These are phyloP conservation scores for Chrysanthemum makinoi DNA, from an alignment of 129 eudicot species.

Conservation along the genomic window DNA sequence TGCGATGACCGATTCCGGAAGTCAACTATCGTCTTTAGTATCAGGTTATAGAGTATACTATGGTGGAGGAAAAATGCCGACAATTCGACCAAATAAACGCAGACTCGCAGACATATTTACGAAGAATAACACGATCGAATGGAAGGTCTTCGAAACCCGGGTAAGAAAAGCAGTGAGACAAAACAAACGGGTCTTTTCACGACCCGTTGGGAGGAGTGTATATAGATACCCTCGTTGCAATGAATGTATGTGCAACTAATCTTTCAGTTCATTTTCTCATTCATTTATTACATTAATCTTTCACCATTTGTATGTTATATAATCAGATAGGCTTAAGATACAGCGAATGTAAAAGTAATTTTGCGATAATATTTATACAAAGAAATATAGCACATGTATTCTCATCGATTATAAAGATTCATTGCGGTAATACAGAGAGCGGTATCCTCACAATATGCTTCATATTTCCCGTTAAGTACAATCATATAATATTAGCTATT, in stretches of 20 bases:
- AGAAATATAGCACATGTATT: slow-evolving; percentile 2
- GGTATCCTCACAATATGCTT: slow-evolving; percentile 80
- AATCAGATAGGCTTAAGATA: slow-evolving; percentile 11
- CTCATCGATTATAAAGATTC: background rate
- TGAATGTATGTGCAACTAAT: slow-evolving; percentile 77
- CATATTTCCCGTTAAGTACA: slow-evolving; percentile 72
- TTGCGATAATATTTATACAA: background rate
- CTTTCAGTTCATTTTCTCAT: slow-evolving; percentile 13
- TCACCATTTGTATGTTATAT: slow-evolving; percentile 26
- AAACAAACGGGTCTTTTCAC: slow-evolving; percentile 76
- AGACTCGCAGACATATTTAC: slow-evolving; percentile 85
- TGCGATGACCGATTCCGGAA: slow-evolving; percentile 98
- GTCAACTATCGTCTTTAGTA: slow-evolving; percentile 86
- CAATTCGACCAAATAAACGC: slow-evolving; percentile 95
- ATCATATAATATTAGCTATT: too few relatives aligned
- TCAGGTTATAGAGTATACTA: slow-evolving; percentile 86
- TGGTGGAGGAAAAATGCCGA: slow-evolving; percentile 96
- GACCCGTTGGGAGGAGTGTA: slow-evolving; percentile 88
- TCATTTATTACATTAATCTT: slow-evolving; percentile 30
- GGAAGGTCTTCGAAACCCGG: slow-evolving; percentile 84
- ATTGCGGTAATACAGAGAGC: slow-evolving; percentile 52
- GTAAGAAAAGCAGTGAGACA: slow-evolving; percentile 91
- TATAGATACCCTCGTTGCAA: slow-evolving; percentile 90
- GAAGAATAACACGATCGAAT: slow-evolving; percentile 85
- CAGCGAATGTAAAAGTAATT: slow-evolving; percentile 9